Base-by-base conservation (phyloP, 106 monocot species). In the Cymbidium sinense region DNA sequence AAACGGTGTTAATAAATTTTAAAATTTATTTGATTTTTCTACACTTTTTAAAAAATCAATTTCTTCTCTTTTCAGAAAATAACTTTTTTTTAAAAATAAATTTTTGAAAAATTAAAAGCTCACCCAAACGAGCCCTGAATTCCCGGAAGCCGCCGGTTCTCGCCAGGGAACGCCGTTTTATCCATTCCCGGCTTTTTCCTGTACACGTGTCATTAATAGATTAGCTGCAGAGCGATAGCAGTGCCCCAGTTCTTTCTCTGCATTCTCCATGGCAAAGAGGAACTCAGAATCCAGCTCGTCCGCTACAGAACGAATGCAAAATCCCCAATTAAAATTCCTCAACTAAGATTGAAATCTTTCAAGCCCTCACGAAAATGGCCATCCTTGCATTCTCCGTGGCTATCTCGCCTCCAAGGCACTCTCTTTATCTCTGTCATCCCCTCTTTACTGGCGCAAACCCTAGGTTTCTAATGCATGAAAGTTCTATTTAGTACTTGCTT, bases 341-440 rank as follows among this genome's bases (percentile, higher is more conserved):
- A n/a, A n/a, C n/a, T n/a, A 21, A 28, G 11, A 33, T 5, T 29
- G 5, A 58, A 4, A 58, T 58, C 58, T 58, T 23, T 58, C 20
- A 58, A 58, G 6, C 5, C 23, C 27, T 61, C 61, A 23, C 23
- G 15, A 77, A 70, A 50, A 86, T 86, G 83, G 81, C 80, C 1
- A 39, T 34, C 35, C 74, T 86, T 41, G 77, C 80, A 30, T 75
- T 86, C 50, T 86, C 77, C 7, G 78, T 80, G 21, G 77, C 75
- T 30, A 74, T 70, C 18, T 61, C 80, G 43, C 67, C 73, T 39
- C 69, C 75, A 23, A 80, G 83, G 80, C 78, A 43, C 8, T 61
- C 61, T 23, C 61, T 61, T 15, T 30, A 2, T 35, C 43, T 54
- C 15, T 11, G 18, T 41, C 62, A 12, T 10, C 37, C 21, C 28